phyloP scores from a whole-genome alignment of 2,329 filamentous ascomycete genomes.

The Pseudogymnoascus sp. region DNA sequence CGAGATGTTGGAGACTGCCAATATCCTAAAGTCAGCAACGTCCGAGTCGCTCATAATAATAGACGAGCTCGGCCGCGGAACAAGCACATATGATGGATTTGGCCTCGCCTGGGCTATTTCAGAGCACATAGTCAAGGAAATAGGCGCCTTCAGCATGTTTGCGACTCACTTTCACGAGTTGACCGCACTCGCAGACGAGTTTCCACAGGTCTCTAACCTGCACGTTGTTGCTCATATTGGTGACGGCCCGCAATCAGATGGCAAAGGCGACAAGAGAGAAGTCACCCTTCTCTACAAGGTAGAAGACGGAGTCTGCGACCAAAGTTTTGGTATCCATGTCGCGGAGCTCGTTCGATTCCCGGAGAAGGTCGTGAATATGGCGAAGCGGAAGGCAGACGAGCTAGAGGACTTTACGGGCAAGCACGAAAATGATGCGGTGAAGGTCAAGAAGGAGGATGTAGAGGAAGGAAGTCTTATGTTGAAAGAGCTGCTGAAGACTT shows the following conservation, averaged over 20 bases:
- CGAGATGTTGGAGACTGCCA: slow-evolving; percentile 97
- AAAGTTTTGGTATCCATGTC: slow-evolving; percentile 97
- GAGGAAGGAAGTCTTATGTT: slow-evolving; percentile 80
- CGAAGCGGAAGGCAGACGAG: slow-evolving; percentile 97
- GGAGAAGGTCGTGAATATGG: slow-evolving; percentile 96
- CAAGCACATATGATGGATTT: slow-evolving; percentile 96
- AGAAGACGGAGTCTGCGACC: slow-evolving; percentile 88
- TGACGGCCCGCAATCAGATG: slow-evolving; percentile 24
- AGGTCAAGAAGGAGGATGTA: slow-evolving; percentile 76
- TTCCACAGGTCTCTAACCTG: slow-evolving; percentile 82
- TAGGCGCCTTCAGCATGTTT: slow-evolving; percentile 89
- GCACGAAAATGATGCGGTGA: slow-evolving; percentile 52
- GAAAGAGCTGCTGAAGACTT: slow-evolving; percentile 73
- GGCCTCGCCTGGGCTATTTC: slow-evolving; percentile 99
- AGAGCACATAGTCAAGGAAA: slow-evolving; percentile 93
- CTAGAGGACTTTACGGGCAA: slow-evolving; percentile 89
- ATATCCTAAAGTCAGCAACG: slow-evolving; percentile 95
- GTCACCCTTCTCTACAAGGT: slow-evolving; percentile 97
- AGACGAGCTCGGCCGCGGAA: slow-evolving; percentile 92
- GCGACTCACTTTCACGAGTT: slow-evolving; percentile 98
- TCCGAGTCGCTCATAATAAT: slow-evolving; percentile 96
- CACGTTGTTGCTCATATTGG: slow-evolving; percentile 91
- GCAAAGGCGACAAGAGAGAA: slow-evolving; percentile 55
- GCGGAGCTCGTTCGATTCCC: slow-evolving; percentile 95
- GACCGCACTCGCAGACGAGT: slow-evolving; percentile 79